Base-by-base conservation (phyloP, 768 basidiomycete species). In the Epithele typhae region DNA sequence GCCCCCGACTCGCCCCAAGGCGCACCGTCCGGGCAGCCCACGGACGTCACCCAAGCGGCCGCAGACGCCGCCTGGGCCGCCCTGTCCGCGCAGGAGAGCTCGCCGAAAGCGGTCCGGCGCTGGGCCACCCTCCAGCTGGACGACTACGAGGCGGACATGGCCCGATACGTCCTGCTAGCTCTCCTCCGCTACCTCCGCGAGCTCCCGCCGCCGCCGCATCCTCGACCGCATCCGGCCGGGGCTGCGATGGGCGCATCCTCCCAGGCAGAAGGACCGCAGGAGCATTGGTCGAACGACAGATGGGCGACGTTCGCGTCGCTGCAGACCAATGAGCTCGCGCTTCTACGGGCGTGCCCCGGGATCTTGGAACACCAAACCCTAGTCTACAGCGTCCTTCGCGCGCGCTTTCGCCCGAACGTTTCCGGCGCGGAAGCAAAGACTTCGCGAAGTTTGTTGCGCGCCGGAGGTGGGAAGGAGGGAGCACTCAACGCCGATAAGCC, bases 291-390 rank as follows among this genome's bases (percentile, higher is more conserved):
- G 38, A 46, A 25, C 48, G n/a, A n/a, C n/a, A n/a, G n/a, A n/a
- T 86, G 82, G 83, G 4, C 59, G 2, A 69, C 74, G 24, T 66
- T 82, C 30, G 68, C 82, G 22, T 47, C 69, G 23, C 73, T 86
- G 10, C 82, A 86, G 61, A 62, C 72, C 44, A 82, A 79, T 63
- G 81, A 84, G 46, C 61, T 79, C 3, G 52, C 60, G 21, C 74
- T 76, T 49, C 62, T 75, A 24, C 68, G 56, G 37, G 61, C 66
- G 15, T 73, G 73, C 40, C 79, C 80, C 8, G 66, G 74, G 53
- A 68, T 77, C 50, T 70, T 84, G 19, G 61, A 67, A 5, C 74
- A 77, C 34, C 73, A 79, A 53, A 61, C 79, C 38, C 74, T 75
- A 14, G 66, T 81, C 38, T 84, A 78, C 53, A 62, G 68, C 38